phyloP scores from a whole-genome alignment of 1,284 basidiomycete species.

The Peniophora sp. region DNA sequence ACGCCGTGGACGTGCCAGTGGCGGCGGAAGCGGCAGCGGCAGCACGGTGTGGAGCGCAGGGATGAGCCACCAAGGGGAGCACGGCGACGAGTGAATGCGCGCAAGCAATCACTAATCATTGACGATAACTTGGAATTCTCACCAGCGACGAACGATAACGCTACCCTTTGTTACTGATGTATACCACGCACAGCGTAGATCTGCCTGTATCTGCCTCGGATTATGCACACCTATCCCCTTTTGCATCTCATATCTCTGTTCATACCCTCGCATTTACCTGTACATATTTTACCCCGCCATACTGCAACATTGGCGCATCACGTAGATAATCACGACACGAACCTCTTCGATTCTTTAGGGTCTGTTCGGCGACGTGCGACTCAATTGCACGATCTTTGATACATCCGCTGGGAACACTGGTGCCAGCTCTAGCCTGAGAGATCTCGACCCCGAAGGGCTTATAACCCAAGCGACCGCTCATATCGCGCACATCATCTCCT shows the following conservation, averaged over 20 bases:
- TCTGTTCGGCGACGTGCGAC: no score
- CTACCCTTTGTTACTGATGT: background rate
- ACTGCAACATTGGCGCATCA: no score
- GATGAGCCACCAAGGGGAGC: slow-evolving; percentile 54
- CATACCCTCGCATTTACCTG: slow-evolving; percentile 2
- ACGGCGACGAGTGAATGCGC: slow-evolving; percentile 24
- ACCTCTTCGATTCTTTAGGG: no score
- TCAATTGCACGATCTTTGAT: no score
- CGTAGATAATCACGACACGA: no score
- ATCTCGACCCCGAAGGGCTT: no score
- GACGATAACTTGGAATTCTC: slow-evolving; percentile 4
- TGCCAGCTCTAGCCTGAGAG: no score
- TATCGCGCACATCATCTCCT: no score
- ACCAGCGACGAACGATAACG: slow-evolving; percentile 1
- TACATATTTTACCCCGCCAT: background rate
- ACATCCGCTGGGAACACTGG: no score
- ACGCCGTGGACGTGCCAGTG: slow-evolving; percentile 43
- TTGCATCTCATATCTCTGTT: slow-evolving; percentile 8
- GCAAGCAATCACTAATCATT: slow-evolving; percentile 1
- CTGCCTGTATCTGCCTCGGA: no score
- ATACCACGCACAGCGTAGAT: no score
- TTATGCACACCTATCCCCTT: slow-evolving; percentile 4
- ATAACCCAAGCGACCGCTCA: no score
- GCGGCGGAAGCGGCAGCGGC: slow-evolving; percentile 54
- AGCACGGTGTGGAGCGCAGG: slow-evolving; percentile 82